Evolutionary conservation across 192 early-diverging fungal genomes (phyloP), one percentile per base, ranked within the genome.

Genomic region (Linnemannia elongata): DNA sequence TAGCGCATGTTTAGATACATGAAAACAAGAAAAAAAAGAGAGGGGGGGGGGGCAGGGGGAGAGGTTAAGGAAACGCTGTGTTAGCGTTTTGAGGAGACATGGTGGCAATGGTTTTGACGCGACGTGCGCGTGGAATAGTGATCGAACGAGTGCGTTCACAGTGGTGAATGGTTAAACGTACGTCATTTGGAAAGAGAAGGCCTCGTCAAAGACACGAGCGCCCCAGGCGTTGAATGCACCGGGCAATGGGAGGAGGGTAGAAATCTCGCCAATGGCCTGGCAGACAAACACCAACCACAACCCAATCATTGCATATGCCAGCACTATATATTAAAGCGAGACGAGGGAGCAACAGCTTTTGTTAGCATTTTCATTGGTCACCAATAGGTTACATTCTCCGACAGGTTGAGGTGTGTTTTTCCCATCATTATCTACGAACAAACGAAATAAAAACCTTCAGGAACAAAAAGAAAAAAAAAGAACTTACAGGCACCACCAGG

Each of bases 191-290:
- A 94, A 94, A 0, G 92, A 93, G 12, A 94, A 82, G 22, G 95
- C 91, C 7, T 95, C 95, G 88, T 97, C 96, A 68, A 97, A 90
- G 74, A 96, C 96, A 47, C 95, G 94, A n/a, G 90, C 88, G 13
- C 92, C 94, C 85, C 93, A 94, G 69, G 93, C 92, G 75, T 94
- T 95, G 82, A 97, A 97, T 18, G 93, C 92, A 47, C 96, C 97
- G 5, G 95, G 91, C 1, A 95, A 88, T 6, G 97, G 97, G 27
- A 97, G 91, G 27, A 92, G 91, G 1, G 97, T 94, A 1, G 96
- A 94, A 91, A 97, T 93, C 81, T 97, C 97, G 63, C 95, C 97
- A 77, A 97, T 90, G 71, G 92, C 93, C 38, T 93, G 94, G 83
- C 93, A 91, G 45, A 95, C 89, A 57, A 94, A 95, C 52, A 91